phyloP scores from a whole-genome alignment of 495 filamentous ascomycete species.

The Neohortaea acidophila region DNA sequence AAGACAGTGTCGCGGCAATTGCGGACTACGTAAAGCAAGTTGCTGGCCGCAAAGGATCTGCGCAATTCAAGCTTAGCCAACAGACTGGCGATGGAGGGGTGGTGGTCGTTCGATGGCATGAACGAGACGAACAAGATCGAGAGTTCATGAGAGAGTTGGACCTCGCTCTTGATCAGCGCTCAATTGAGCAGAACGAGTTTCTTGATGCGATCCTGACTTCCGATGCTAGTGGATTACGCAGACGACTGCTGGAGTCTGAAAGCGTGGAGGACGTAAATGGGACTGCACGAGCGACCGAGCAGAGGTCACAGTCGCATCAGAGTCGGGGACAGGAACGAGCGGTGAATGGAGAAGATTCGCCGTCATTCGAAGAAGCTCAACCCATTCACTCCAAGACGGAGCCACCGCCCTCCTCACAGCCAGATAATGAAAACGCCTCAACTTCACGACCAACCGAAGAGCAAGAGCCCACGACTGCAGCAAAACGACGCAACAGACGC shows the following conservation, averaged over 20 bases:
- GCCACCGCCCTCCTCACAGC: not conserved
- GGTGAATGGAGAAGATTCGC: not conserved
- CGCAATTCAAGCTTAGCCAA: constrained; percentile 17
- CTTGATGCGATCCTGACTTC: constrained; percentile 73
- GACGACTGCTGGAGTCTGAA: constrained; percentile 33
- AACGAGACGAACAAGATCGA: constrained; percentile 46
- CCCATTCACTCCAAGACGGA: too few species aligned
- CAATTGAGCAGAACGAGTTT: constrained; percentile 84
- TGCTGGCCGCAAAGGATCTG: constrained; percentile 49
- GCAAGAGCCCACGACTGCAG: not conserved
- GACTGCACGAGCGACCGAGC: not conserved
- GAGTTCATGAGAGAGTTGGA: constrained; percentile 53
- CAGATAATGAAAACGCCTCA: constrained; percentile 4
- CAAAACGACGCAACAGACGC: constrained; percentile 18
- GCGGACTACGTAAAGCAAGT: constrained; percentile 60
- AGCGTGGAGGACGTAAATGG: not conserved
- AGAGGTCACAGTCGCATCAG: too few species aligned
- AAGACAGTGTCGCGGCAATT: constrained; percentile 61
- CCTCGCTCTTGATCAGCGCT: constrained; percentile 54
- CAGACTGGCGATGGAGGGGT: constrained; percentile 31
- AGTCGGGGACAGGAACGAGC: too few species aligned
- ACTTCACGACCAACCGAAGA: constrained; percentile 1
- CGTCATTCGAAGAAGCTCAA: too few species aligned
- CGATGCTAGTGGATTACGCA: constrained; percentile 54
- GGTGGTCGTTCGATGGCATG: constrained; percentile 60